Conservation (phyloP, 257 asterid species). For the Nicotiana attenuata region DNA sequence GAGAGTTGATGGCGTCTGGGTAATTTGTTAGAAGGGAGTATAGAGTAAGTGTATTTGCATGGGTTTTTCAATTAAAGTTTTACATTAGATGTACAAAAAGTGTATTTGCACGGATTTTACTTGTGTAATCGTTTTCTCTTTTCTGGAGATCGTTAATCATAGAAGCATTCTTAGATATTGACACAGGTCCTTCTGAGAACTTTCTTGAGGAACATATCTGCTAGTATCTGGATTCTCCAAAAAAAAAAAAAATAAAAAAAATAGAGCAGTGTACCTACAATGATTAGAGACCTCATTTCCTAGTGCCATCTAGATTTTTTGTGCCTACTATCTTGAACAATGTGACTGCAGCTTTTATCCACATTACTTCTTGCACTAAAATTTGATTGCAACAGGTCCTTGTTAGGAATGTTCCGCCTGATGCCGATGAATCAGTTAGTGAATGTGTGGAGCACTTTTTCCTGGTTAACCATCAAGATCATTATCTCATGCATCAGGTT, state of each 20-base stretch:
- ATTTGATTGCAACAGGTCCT: conserved; percentile 57
- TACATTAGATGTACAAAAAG: neutral
- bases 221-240: neutral
- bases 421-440: conserved; percentile 70
- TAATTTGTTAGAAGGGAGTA: conserved; percentile 1
- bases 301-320: neutral
- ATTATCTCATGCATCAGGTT: conserved; percentile 91
- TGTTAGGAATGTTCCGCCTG: conserved; percentile 85
- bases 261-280: neutral
- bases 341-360: neutral
- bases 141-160: neutral
- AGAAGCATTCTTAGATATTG: neutral
- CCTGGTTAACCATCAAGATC: conserved; percentile 93
- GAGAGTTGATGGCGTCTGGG: neutral
- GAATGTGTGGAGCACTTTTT: conserved; percentile 92
- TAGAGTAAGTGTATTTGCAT: neutral
- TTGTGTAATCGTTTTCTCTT: neutral
- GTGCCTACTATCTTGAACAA: neutral
- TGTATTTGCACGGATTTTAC: neutral
- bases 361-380: neutral
- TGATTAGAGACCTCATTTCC: neutral
- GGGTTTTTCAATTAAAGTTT: neutral
- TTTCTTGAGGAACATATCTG: neutral
- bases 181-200: conserved; percentile 4
- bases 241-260: neutral